These are phyloP conservation scores for Alternaria consortialis DNA, from an alignment of 2,329 filamentous ascomycete genomes.

Conservation along the genomic window DNA sequence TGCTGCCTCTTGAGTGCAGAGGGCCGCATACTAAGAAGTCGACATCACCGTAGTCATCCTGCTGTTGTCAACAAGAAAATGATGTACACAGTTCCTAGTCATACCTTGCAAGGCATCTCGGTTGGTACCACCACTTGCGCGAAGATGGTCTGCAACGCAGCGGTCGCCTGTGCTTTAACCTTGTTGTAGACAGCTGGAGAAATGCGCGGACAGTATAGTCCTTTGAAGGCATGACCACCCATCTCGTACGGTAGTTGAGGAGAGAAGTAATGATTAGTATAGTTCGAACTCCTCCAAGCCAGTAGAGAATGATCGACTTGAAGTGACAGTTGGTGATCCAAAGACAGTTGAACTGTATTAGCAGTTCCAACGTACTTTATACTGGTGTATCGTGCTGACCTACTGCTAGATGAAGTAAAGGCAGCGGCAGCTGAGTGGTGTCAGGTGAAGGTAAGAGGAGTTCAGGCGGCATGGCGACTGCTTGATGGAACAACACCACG, in stretches of 20 bases:
- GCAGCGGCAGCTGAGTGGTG: neutral
- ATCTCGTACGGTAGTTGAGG: constrained; percentile 14
- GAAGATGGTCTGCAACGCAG: constrained; percentile 30
- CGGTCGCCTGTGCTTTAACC: constrained; percentile 21
- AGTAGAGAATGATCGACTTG: neutral
- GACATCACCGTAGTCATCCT: constrained; percentile 32
- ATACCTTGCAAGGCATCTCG: constrained; percentile 35
- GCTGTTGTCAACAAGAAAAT: neutral
- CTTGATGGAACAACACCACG: neutral
- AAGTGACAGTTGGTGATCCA: neutral
- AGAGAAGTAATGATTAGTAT: neutral
- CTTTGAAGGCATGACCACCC: constrained; percentile 21
- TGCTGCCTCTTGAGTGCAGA: constrained; percentile 6
- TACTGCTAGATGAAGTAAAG: neutral
- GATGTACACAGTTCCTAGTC: neutral
- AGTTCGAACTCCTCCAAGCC: too few relatives aligned
- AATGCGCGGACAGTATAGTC: constrained; percentile 36
- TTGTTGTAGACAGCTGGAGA: constrained; percentile 25
- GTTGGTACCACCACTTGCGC: constrained; percentile 33
- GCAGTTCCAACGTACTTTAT: neutral
- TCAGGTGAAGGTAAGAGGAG: neutral
- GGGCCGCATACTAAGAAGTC: constrained; percentile 35
- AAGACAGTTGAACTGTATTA: neutral
- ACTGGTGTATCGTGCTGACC: neutral
- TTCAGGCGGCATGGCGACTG: neutral